Evolutionary conservation across 2,329 filamentous ascomycete genomes (phyloP), one percentile per base, ranked within the genome.

Genomic region (Stylonectria norvegica): DNA sequence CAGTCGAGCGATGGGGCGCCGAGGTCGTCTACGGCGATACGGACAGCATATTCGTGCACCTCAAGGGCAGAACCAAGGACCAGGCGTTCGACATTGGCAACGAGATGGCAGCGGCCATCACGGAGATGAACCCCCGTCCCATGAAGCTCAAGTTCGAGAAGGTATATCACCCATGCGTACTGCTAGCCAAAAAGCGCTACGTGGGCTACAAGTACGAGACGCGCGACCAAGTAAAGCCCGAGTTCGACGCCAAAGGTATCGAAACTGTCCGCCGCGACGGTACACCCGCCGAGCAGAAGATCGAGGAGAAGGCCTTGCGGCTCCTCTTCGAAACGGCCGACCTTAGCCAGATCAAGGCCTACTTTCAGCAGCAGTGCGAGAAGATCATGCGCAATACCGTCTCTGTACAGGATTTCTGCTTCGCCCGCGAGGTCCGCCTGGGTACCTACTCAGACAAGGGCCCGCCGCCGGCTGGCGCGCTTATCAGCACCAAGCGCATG

Each of bases 11-110:
- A 46, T 98, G 94, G 94, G 85, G 83, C 8, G 93, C 93, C 1
- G 93, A 98, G 65, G 93, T 98, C 1, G 91, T 98, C 1, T 98
- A 98, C 55, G 94, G 93, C 40, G 93, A 98, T 62, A 98, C 94
- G 0, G 93, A 98, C 70, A 95, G 89, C 57, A 66, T 98, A 7
- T 98, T 98, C 58, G 77, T 98, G 34, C 81, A 93, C 53, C 76
- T 98, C 23, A 90, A 89, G 54, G 93, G 91, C 4, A 82, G 89
- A 34, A 94, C 88, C 1, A 83, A 81, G 38, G 86, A 89, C 15
- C 81, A 97, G 61, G 94, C 94, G 0, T 98, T 98, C 63, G 77
- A 84, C 39, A 89, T 98, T 38, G 94, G 93, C 20, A 81, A 90
- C 52, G 91, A 97, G 59, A 98, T 98, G 46, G 85, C 90, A 22